Evolutionary conservation across 108 stramenopile species (phyloP).

Genomic region (Cylindrotheca closterium): DNA sequence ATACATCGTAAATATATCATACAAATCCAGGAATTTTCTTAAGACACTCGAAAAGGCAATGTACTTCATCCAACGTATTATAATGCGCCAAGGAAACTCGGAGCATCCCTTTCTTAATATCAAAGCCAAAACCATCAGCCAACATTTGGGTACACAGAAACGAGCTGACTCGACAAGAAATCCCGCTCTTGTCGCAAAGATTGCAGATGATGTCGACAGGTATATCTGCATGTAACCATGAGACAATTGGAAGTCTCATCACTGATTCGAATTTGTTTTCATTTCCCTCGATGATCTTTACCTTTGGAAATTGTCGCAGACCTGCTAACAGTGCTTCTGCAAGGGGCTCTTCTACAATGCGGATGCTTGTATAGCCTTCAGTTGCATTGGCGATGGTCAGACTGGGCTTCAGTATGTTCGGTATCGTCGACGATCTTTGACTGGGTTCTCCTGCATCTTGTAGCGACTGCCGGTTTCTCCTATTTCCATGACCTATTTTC

Average conservation of each 20-base stretch:
- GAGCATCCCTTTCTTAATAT: slow-evolving; percentile 46
- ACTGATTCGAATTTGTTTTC: not conserved
- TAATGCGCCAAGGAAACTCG: slow-evolving; percentile 84
- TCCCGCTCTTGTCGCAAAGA: slow-evolving; percentile 41
- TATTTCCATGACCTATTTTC: not conserved
- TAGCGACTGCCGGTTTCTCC: not conserved
- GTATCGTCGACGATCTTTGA: not conserved
- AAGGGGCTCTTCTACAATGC: slow-evolving; percentile 20
- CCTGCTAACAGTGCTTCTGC: slow-evolving; percentile 10
- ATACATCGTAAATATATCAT: too few relatives aligned
- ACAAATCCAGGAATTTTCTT: slow-evolving; percentile 13
- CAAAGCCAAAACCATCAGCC: slow-evolving; percentile 27
- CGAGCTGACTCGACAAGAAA: slow-evolving; percentile 60
- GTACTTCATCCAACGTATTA: slow-evolving; percentile 61
- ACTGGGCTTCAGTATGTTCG: not conserved
- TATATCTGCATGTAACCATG: slow-evolving; percentile 54
- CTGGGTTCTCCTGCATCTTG: not conserved
- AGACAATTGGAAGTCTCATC: slow-evolving; percentile 57
- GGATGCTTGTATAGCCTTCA: slow-evolving; percentile 18
- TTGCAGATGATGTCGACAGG: slow-evolving; percentile 46
- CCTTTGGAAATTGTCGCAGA: slow-evolving; percentile 11
- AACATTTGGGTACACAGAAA: slow-evolving; percentile 62
- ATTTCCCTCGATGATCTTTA: not conserved
- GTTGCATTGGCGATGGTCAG: not conserved
- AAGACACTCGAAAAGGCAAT: slow-evolving; percentile 15